Percentiles rank a stretch among this genome's conserved stretches.
Evolutionary conservation across 805 yeast species (phyloP).

Genomic region (Sungouiozyma intestinalis): DNA sequence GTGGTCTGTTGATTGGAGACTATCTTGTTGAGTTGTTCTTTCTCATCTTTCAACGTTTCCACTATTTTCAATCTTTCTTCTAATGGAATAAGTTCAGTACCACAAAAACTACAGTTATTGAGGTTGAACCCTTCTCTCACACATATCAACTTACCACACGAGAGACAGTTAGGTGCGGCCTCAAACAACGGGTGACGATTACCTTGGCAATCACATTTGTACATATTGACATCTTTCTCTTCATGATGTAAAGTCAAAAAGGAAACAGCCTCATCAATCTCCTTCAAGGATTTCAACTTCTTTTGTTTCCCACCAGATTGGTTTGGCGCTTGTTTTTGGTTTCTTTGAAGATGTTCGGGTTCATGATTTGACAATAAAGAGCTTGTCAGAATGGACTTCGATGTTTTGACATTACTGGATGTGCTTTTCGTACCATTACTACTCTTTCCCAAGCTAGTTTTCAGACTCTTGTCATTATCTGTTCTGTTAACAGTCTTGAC

Average conservation of each 20-base stretch:
- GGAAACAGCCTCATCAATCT: conserved; percentile 51
- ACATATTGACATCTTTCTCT: conserved; percentile 14
- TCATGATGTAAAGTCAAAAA: conserved; percentile 36
- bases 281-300: conserved; percentile 48
- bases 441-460: no score
- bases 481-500: no score
- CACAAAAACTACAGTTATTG: conserved; percentile 83
- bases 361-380: neutral
- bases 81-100: conserved; percentile 47
- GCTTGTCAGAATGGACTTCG: neutral
- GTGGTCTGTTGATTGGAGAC: conserved; percentile 13
- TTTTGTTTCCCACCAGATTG: conserved; percentile 21
- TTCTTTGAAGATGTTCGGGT: neutral
- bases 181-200: conserved; percentile 80
- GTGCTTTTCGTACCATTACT: no score
- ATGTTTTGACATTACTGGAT: neutral
- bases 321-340: conserved; percentile 3
- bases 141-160: conserved; percentile 92
- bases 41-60: conserved; percentile 44
- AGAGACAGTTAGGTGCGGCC: conserved; percentile 84
- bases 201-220: conserved; percentile 74
- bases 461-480: no score
- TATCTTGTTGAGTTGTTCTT: conserved; percentile 28
- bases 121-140: conserved; percentile 62
- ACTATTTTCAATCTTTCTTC: conserved; percentile 54